Conservation (phyloP, 2,329 filamentous ascomycete species). For the Alternaria incomplexa region DNA sequence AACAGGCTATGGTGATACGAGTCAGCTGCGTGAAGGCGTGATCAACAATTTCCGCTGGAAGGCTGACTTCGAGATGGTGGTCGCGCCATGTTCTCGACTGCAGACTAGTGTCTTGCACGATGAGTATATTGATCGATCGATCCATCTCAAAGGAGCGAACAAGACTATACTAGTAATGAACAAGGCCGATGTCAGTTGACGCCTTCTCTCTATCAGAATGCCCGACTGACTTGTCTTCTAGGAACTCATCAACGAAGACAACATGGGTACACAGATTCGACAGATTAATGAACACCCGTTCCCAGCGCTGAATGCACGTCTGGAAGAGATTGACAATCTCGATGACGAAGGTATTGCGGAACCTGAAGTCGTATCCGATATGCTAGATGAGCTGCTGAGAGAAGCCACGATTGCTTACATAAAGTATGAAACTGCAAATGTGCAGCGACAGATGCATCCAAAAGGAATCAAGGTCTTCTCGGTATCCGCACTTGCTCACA, state of each 20-base stretch:
- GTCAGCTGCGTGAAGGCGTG: constrained; percentile 13
- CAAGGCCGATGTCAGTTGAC: constrained; percentile 16
- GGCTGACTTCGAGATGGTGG: constrained; percentile 21
- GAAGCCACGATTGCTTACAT: constrained; percentile 5
- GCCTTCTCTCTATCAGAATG: not conserved
- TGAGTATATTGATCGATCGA: constrained; percentile 7
- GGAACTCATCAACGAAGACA: constrained; percentile 1
- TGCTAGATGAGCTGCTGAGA: not conserved
- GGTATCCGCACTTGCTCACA: constrained; percentile 1
- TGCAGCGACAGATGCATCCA: not conserved
- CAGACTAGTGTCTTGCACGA: constrained; percentile 2
- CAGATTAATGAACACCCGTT: constrained; percentile 7
- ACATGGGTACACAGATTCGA: not conserved
- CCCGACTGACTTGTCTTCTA: not conserved
- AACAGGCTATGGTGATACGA: constrained; percentile 21
- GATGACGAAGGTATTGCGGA: not conserved
- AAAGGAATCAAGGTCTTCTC: constrained; percentile 8
- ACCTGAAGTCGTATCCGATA: not conserved
- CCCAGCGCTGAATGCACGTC: not conserved
- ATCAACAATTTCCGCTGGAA: constrained; percentile 14
- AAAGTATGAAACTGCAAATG: constrained; percentile 1
- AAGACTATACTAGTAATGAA: constrained; percentile 17
- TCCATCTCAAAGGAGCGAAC: constrained; percentile 6
- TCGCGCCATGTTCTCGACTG: constrained; percentile 5
- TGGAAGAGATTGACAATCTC: not conserved